These are phyloP conservation scores for Peribolospora kevripleyi DNA, from an alignment of 768 basidiomycete species.

Conservation along the genomic window DNA sequence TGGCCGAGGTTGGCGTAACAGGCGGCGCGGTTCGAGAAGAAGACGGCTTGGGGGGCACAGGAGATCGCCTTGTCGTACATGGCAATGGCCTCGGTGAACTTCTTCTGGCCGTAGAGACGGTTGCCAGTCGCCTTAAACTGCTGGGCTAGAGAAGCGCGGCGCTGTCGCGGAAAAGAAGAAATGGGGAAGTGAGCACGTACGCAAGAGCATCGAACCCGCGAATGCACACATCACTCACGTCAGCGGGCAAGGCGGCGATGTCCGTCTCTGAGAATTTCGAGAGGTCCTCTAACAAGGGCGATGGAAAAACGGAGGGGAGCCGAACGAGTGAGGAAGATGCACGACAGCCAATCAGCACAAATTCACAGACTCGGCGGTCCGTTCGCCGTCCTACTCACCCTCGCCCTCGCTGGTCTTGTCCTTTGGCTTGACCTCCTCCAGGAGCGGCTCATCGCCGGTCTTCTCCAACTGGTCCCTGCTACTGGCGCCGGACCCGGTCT, in stretches of 20 bases:
- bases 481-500: slow-evolving; percentile 14
- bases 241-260: slow-evolving; percentile 6
- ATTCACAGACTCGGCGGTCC: slow-evolving; percentile 17
- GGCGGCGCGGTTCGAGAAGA: slow-evolving; percentile 89
- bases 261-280: background rate
- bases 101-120: slow-evolving; percentile 23
- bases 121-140: slow-evolving; percentile 25
- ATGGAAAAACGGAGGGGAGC: background rate
- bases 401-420: slow-evolving; percentile 9
- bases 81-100: slow-evolving; percentile 22
- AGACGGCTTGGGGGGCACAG: slow-evolving; percentile 38
- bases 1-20: slow-evolving; percentile 86
- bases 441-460: slow-evolving; percentile 37
- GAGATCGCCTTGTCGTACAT: slow-evolving; percentile 29
- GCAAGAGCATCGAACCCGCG: background rate
- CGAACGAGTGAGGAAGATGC: background rate
- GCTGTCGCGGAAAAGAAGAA: slow-evolving; percentile 1
- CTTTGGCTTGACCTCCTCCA: slow-evolving; percentile 45
- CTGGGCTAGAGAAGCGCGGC: slow-evolving; percentile 30
- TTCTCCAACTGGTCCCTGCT: slow-evolving; percentile 32
- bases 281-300: background rate
- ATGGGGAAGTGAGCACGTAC: background rate
- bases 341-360: background rate
- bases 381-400: slow-evolving; percentile 7
- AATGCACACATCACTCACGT: slow-evolving; percentile 11